Conservation (phyloP, 2,329 filamentous ascomycete genomes). For the Fusarium sp. region DNA sequence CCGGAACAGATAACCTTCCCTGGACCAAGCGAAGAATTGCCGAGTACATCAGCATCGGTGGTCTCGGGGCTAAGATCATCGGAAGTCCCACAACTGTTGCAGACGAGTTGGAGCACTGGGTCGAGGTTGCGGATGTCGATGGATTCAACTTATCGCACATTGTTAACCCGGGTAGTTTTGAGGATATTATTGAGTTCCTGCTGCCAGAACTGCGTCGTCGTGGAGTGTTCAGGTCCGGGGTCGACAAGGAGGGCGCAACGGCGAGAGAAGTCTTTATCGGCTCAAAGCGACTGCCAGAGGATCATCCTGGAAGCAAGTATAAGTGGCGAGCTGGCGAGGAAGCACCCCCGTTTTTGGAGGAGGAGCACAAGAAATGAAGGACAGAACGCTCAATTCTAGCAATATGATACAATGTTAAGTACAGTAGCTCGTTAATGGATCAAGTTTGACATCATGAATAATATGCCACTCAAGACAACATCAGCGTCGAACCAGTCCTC, state of each 20-base stretch:
- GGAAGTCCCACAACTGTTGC: conserved; percentile 18
- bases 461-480: background rate
- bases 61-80: conserved; percentile 36
- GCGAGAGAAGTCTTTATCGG: conserved; percentile 12
- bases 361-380: background rate
- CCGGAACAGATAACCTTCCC: conserved; percentile 45
- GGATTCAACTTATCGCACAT: background rate
- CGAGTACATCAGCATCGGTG: conserved; percentile 65
- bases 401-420: background rate
- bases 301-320: conserved; percentile 4
- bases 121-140: background rate
- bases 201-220: background rate
- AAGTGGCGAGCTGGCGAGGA: conserved; percentile 8
- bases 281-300: conserved; percentile 4
- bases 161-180: background rate
- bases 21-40: conserved; percentile 69
- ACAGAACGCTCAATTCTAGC: background rate
- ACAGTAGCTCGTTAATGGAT: background rate
- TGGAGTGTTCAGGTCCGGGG: background rate
- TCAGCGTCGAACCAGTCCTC: background rate
- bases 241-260: background rate
- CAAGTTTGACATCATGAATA: background rate
- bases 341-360: background rate
- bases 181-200: background rate
- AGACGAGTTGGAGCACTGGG: background rate